These are phyloP conservation scores for Sideroxylon spinosum DNA, from an alignment of 179 eudicot species.

Conservation along the genomic window DNA sequence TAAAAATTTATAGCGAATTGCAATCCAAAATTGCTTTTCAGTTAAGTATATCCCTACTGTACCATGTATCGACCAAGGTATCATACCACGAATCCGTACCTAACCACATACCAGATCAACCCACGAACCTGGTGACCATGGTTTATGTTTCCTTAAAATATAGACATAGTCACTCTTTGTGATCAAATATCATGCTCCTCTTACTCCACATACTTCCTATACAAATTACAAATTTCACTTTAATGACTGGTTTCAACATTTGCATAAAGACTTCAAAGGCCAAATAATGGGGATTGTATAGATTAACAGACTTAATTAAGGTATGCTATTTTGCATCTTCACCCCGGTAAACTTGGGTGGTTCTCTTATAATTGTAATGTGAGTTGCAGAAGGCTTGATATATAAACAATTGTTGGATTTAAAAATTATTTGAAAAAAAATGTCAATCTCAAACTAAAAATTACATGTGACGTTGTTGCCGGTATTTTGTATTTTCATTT, in stretches of 20 bases:
- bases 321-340: not conserved
- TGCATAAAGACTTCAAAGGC: not conserved
- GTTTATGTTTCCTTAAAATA: not conserved
- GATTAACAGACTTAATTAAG: not conserved
- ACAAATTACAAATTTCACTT: not conserved
- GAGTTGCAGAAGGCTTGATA: not conserved
- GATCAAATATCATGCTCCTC: not conserved
- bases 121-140: too few relatives aligned
- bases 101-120: too few relatives aligned
- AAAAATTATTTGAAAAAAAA: not conserved
- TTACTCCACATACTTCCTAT: not conserved
- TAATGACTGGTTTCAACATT: not conserved
- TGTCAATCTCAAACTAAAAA: not conserved
- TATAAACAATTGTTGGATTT: not conserved
- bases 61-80: too few relatives aligned
- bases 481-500: conserved; percentile 2
- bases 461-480: not conserved
- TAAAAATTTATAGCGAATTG: too few relatives aligned
- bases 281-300: not conserved
- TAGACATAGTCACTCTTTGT: not conserved
- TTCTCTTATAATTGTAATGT: not conserved
- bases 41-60: too few relatives aligned
- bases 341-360: not conserved
- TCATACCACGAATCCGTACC: too few relatives aligned
- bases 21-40: too few relatives aligned